Evolutionary conservation across 805 yeast genomes (phyloP).

Genomic region (Aciculoconidium aculeatum): DNA sequence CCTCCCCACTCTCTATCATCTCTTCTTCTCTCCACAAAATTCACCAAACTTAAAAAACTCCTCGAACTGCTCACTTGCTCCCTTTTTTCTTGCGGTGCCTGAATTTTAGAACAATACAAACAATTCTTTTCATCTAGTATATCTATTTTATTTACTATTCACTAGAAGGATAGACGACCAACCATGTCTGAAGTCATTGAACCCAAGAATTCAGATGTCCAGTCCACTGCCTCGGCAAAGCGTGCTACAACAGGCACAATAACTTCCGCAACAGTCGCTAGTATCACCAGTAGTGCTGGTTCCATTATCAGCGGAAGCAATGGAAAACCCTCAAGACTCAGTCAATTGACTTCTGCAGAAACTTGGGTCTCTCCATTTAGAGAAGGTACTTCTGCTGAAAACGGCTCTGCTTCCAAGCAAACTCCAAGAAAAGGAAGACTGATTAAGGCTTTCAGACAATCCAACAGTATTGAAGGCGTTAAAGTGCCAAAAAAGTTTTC

Average conservation of each 20-base stretch:
- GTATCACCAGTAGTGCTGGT: neutral
- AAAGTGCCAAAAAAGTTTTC: conserved; percentile 37
- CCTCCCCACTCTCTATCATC: no score
- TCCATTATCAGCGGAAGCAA: conserved; percentile 1
- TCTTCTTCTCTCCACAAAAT: no score
- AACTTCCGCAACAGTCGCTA: conserved; percentile 1
- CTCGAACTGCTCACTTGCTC: no score
- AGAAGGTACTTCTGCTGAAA: conserved; percentile 15
- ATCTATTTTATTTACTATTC: no score
- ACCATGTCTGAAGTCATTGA: conserved; percentile 16
- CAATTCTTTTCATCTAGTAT: no score
- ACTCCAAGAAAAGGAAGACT: conserved; percentile 23
- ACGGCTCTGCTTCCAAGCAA: conserved; percentile 15
- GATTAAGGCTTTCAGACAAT: conserved; percentile 28
- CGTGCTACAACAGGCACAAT: neutral
- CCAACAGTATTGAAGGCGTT: conserved; percentile 26
- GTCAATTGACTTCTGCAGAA: conserved; percentile 24
- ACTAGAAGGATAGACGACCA: no score
- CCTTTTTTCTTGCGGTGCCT: no score
- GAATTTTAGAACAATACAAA: no score
- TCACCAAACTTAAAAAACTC: no score
- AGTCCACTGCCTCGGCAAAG: conserved; percentile 2
- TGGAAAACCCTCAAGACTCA: conserved; percentile 11
- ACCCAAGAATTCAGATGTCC: conserved; percentile 5
- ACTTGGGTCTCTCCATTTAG: conserved; percentile 42